phyloP scores from a whole-genome alignment of 192 early-diverging fungal species.

The Hyaloraphidium curvatum region DNA sequence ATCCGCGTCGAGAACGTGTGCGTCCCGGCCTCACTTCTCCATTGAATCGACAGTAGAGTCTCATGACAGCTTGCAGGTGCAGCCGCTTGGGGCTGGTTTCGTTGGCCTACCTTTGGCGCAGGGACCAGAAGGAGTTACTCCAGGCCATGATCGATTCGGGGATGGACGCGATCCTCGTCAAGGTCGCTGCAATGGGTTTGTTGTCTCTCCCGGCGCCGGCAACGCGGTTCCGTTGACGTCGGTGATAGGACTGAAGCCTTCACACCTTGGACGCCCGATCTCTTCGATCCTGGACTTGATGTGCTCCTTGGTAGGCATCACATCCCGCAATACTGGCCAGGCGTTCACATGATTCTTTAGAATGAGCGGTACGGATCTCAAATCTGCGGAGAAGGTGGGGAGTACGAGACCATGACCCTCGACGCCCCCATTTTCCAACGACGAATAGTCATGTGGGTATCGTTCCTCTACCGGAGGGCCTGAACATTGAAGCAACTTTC shows the following conservation, averaged over 20 bases:
- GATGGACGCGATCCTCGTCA: slow-evolving; percentile 70
- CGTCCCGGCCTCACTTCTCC: no score
- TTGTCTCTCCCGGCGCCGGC: no score
- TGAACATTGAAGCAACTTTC: no score
- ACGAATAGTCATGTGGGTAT: slow-evolving; percentile 55
- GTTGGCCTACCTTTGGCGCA: slow-evolving; percentile 75
- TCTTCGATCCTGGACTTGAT: no score
- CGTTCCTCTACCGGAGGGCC: not conserved
- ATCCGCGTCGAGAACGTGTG: slow-evolving; percentile 89
- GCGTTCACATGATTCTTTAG: slow-evolving; percentile 12
- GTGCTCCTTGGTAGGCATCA: not conserved
- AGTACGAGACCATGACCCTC: slow-evolving; percentile 82
- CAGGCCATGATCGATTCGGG: slow-evolving; percentile 67
- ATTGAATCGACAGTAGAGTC: slow-evolving; percentile 6
- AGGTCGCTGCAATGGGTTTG: slow-evolving; percentile 62
- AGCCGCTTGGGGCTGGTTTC: slow-evolving; percentile 62
- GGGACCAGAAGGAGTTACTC: slow-evolving; percentile 63
- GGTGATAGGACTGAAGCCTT: not conserved
- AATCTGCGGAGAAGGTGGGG: slow-evolving; percentile 93
- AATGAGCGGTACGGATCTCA: slow-evolving; percentile 60
- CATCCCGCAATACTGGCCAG: not conserved
- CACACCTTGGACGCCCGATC: no score
- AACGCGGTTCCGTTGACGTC: no score
- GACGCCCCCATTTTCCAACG: slow-evolving; percentile 80
- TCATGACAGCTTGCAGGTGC: slow-evolving; percentile 27